Evolutionary conservation across 495 filamentous ascomycete genomes (phyloP).

Genomic region (Talaromyces thailandensis): DNA sequence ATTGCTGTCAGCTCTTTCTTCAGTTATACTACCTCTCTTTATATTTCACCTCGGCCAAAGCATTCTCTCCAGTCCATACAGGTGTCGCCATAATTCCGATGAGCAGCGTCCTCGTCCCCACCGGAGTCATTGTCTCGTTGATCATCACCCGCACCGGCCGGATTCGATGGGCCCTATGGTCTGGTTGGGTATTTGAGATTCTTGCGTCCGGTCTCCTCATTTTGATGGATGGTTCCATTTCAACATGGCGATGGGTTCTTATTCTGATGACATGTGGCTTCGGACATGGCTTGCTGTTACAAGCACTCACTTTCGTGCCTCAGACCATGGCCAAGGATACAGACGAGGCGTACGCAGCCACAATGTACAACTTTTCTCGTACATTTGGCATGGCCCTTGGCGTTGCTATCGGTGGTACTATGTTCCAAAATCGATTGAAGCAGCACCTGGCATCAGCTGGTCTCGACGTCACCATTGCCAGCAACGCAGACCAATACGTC

Average conservation of each 20-base stretch:
- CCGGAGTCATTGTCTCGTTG: slow-evolving; percentile 34
- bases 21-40: slow-evolving; percentile 55
- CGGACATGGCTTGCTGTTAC: slow-evolving; percentile 45
- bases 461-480: not conserved
- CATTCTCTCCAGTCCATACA: slow-evolving; percentile 32
- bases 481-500: not conserved
- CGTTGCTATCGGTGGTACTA: slow-evolving; percentile 47
- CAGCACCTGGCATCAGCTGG: not conserved
- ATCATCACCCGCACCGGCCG: slow-evolving; percentile 36
- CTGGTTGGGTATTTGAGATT: slow-evolving; percentile 40
- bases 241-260: slow-evolving; percentile 38
- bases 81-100: slow-evolving; percentile 46
- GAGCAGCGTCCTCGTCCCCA: slow-evolving; percentile 33
- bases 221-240: slow-evolving; percentile 33
- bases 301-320: slow-evolving; percentile 37
- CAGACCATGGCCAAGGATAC: slow-evolving; percentile 40
- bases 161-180: slow-evolving; percentile 46
- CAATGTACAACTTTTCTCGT: slow-evolving; percentile 51
- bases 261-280: slow-evolving; percentile 41
- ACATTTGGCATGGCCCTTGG: slow-evolving; percentile 50
- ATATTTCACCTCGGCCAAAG: slow-evolving; percentile 52
- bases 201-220: slow-evolving; percentile 38
- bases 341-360: slow-evolving; percentile 42
- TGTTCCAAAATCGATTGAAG: slow-evolving; percentile 44
- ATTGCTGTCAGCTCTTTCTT: slow-evolving; percentile 22